These are phyloP conservation scores for Casaregolazyma suthepensis DNA, from an alignment of 1,139 yeast species.

Conservation along the genomic window DNA sequence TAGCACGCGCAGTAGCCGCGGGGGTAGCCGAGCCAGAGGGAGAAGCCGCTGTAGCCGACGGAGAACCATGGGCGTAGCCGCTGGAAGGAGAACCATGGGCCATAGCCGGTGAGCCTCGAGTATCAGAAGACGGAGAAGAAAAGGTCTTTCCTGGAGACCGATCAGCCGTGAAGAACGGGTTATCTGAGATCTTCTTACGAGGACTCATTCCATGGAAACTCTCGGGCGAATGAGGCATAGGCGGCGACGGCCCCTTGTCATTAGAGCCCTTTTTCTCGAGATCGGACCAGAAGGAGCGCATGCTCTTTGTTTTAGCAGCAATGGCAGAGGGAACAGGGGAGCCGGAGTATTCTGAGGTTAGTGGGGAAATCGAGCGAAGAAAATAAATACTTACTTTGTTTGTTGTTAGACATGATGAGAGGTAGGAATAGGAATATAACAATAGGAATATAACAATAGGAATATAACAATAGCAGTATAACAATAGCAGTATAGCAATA, in stretches of 20 bases:
- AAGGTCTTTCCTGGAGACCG: background rate
- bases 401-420: background rate
- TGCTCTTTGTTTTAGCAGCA: slow-evolving; percentile 23
- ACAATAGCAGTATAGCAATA: too few relatives aligned
- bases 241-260: slow-evolving; percentile 10
- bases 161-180: background rate
- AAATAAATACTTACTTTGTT: background rate
- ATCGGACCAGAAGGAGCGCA: slow-evolving; percentile 29
- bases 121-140: background rate
- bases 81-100: background rate
- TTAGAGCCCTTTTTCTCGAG: slow-evolving; percentile 22
- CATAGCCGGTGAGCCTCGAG: background rate
- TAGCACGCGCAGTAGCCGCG: background rate
- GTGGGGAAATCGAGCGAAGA: background rate
- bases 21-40: background rate
- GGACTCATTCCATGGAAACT: background rate
- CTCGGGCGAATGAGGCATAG: slow-evolving; percentile 14
- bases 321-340: slow-evolving; percentile 7
- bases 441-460: too few relatives aligned
- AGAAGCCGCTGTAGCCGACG: background rate
- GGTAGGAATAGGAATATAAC: too few relatives aligned
- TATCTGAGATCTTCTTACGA: background rate
- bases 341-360: slow-evolving; percentile 3
- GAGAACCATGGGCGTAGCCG: background rate
- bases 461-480: too few relatives aligned